Evolutionary conservation across 2,329 filamentous ascomycete genomes (phyloP).

Genomic region (Phyllosticta citriasiana): DNA sequence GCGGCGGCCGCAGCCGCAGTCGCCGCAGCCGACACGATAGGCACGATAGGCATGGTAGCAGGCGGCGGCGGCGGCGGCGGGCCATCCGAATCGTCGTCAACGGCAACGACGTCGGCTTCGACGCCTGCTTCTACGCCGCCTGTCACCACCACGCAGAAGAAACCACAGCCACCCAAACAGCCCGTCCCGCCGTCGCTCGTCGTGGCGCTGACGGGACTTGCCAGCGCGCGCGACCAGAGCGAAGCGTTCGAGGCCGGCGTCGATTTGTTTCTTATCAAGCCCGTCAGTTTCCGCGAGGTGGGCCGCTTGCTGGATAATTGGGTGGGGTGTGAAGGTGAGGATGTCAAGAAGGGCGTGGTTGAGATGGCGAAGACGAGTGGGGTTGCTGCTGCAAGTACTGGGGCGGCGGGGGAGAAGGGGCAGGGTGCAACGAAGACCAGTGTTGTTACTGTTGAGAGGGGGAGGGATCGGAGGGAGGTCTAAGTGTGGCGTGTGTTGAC

Average conservation of each 20-base stretch:
- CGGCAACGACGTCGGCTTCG: background rate
- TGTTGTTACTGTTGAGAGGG: background rate
- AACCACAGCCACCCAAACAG: background rate
- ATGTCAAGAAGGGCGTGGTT: background rate
- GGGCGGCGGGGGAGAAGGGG: too few relatives aligned
- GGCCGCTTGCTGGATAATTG: conserved; percentile 30
- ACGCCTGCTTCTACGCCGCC: background rate
- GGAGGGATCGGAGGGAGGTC: too few relatives aligned
- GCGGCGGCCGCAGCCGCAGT: background rate
- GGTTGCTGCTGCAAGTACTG: background rate
- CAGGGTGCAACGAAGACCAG: background rate
- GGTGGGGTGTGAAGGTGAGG: conserved; percentile 14
- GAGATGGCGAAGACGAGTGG: background rate
- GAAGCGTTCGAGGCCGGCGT: conserved; percentile 35
- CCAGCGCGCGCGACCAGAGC: conserved; percentile 32
- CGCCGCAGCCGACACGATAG: background rate
- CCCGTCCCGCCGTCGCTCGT: conserved; percentile 23
- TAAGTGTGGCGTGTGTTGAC: too few relatives aligned
- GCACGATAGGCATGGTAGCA: too few relatives aligned
- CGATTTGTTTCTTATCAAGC: conserved; percentile 39
- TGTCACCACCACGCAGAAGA: background rate
- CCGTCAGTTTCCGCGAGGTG: conserved; percentile 36
- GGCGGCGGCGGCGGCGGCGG: background rate
- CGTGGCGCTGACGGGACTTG: conserved; percentile 37
- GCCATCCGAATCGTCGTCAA: background rate